Percentiles rank a stretch among this genome's conserved stretches.
Evolutionary conservation across 208 protist genomes (phyloP).

Genomic region (Wallacemonas sp.): DNA sequence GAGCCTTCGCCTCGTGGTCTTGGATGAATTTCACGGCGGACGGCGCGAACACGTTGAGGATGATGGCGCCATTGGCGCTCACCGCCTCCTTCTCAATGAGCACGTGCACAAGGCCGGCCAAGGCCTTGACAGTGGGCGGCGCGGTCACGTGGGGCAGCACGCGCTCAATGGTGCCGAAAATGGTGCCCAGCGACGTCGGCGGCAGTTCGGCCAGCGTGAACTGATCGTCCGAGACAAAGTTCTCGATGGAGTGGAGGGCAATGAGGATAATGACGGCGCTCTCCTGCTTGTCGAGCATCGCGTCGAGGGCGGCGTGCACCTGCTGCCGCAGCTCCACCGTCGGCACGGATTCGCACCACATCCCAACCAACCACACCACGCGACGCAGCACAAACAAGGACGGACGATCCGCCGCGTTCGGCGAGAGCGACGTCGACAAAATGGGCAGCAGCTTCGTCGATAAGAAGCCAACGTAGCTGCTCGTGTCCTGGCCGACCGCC

Average conservation of each 20-base stretch:
- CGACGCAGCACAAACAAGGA: conserved; percentile 71
- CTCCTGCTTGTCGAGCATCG: conserved; percentile 38
- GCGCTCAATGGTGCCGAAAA: conserved; percentile 50
- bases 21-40: conserved; percentile 35
- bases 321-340: conserved; percentile 29
- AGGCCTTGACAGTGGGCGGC: conserved; percentile 38
- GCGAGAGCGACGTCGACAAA: conserved; percentile 25
- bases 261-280: conserved; percentile 53
- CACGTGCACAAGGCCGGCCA: conserved; percentile 60
- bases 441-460: conserved; percentile 58
- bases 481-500: conserved; percentile 27
- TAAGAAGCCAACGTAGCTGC: conserved; percentile 63
- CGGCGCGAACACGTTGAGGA: conserved; percentile 59
- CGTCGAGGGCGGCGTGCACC: conserved; percentile 57
- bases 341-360: conserved; percentile 83
- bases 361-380: conserved; percentile 83
- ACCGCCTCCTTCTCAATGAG: conserved; percentile 55
- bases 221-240: conserved; percentile 66
- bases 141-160: conserved; percentile 47
- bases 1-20: conserved; percentile 2
- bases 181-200: conserved; percentile 36
- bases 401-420: neutral
- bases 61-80: conserved; percentile 31
- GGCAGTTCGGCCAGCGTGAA: conserved; percentile 60
- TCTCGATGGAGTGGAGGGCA: conserved; percentile 51